Evolutionary conservation across 331 rosid species (phyloP).

Genomic region (Quercus tomentella): DNA sequence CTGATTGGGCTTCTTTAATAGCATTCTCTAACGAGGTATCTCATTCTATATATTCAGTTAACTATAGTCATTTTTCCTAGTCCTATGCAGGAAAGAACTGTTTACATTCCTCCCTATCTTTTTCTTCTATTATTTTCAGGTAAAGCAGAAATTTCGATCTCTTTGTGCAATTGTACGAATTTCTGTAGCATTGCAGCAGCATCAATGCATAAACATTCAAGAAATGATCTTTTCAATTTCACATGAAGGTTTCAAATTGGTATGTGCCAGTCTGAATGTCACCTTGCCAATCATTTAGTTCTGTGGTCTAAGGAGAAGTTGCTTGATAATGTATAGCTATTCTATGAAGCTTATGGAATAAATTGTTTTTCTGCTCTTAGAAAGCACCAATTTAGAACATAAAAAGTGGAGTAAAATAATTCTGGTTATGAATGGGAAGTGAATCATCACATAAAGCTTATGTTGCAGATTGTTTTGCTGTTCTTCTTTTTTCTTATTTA

Average conservation of each 20-base stretch:
- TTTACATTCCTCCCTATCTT: background rate
- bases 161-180: constrained; percentile 34
- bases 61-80: background rate
- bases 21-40: constrained; percentile 24
- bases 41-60: background rate
- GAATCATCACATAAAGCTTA: background rate
- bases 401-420: background rate
- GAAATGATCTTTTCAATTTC: constrained; percentile 6
- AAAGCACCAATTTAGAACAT: background rate
- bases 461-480: background rate
- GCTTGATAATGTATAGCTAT: background rate
- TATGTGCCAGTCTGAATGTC: background rate
- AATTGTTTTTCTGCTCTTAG: background rate
- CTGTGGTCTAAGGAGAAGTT: too few species aligned
- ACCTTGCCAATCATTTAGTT: background rate
- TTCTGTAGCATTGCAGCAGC: constrained; percentile 23
- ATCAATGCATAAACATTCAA: constrained; percentile 2
- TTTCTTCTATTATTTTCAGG: constrained; percentile 12
- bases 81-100: background rate
- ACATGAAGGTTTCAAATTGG: constrained; percentile 18
- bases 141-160: constrained; percentile 26
- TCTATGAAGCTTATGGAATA: background rate
- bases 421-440: background rate
- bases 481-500: background rate
- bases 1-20: constrained; percentile 11